phyloP scores from a whole-genome alignment of 768 basidiomycete genomes.

The Boletellus sp. region DNA sequence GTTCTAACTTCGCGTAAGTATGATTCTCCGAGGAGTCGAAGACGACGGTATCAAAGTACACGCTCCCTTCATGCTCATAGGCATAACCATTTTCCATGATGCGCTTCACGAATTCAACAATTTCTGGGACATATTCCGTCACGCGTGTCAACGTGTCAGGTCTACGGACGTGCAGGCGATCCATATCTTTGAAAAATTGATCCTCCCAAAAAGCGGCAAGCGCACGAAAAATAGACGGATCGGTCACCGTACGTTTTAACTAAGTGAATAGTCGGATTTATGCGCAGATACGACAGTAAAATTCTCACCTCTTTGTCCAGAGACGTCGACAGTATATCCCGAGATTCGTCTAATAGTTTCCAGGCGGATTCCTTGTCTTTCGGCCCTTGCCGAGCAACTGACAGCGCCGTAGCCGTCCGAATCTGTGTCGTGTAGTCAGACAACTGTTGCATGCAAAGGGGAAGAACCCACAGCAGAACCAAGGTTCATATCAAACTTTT shows the following conservation, averaged over 20 bases:
- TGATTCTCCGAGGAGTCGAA: constrained; percentile 79
- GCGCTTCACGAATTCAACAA: constrained; percentile 81
- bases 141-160: constrained; percentile 93
- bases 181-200: constrained; percentile 91
- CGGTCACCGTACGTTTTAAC: constrained; percentile 77
- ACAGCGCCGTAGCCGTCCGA: constrained; percentile 52
- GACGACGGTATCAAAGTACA: constrained; percentile 85
- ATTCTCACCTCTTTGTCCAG: constrained; percentile 69
- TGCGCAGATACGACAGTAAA: neutral
- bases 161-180: constrained; percentile 75
- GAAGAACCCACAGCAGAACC: constrained; percentile 61
- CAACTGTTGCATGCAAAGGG: constrained; percentile 5
- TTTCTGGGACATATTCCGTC: constrained; percentile 95
- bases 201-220: constrained; percentile 87
- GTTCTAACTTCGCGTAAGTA: constrained; percentile 90
- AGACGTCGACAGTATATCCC: constrained; percentile 69
- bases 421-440: constrained; percentile 34
- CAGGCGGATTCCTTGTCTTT: constrained; percentile 44
- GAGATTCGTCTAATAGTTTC: constrained; percentile 65
- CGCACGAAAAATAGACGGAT: constrained; percentile 79
- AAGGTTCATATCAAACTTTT: constrained; percentile 92
- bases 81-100: constrained; percentile 82
- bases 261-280: constrained; percentile 30
- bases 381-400: constrained; percentile 45
- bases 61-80: constrained; percentile 72